These are phyloP conservation scores for Chionographis japonica DNA, from an alignment of 106 monocot genomes.

Conservation along the genomic window DNA sequence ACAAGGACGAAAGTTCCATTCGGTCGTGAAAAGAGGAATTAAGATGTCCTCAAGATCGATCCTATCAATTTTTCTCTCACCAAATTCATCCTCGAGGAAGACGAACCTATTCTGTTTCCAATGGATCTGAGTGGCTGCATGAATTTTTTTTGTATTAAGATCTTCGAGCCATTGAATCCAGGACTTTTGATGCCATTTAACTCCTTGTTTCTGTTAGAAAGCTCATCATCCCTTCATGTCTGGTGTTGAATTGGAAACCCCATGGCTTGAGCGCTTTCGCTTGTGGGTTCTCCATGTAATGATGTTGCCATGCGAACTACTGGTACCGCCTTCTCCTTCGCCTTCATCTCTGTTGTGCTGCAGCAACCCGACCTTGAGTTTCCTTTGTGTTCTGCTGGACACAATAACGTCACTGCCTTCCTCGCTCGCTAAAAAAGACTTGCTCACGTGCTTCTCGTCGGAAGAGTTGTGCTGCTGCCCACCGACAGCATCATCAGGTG, in stretches of 20 bases:
- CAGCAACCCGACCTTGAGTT: slow-evolving; percentile 6
- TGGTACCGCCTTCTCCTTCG: slow-evolving; percentile 35
- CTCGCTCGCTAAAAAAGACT: slow-evolving; percentile 24
- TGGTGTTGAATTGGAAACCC: slow-evolving; percentile 17
- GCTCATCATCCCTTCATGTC: slow-evolving; percentile 27
- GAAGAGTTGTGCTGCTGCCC: slow-evolving; percentile 9
- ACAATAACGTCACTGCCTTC: slow-evolving; percentile 40
- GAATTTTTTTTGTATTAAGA: too few relatives aligned
- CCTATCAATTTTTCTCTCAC: too few relatives aligned
- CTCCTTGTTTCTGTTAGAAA: not conserved
- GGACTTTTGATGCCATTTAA: not conserved
- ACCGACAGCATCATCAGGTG: slow-evolving; percentile 7
- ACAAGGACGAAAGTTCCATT: too few relatives aligned
- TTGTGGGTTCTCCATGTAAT: slow-evolving; percentile 76
- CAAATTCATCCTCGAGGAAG: too few relatives aligned
- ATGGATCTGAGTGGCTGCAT: too few relatives aligned
- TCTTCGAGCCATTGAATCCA: too few relatives aligned
- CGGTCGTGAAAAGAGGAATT: too few relatives aligned
- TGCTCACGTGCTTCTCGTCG: slow-evolving; percentile 24
- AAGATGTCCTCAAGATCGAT: too few relatives aligned
- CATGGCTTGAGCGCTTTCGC: slow-evolving; percentile 69
- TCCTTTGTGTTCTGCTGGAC: slow-evolving; percentile 21
- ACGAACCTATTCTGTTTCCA: too few relatives aligned
- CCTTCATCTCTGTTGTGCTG: slow-evolving; percentile 39
- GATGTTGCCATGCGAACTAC: slow-evolving; percentile 43